Base-by-base conservation (phyloP, 352 stramenopile genomes). In the Elongisporangium anandrum region DNA sequence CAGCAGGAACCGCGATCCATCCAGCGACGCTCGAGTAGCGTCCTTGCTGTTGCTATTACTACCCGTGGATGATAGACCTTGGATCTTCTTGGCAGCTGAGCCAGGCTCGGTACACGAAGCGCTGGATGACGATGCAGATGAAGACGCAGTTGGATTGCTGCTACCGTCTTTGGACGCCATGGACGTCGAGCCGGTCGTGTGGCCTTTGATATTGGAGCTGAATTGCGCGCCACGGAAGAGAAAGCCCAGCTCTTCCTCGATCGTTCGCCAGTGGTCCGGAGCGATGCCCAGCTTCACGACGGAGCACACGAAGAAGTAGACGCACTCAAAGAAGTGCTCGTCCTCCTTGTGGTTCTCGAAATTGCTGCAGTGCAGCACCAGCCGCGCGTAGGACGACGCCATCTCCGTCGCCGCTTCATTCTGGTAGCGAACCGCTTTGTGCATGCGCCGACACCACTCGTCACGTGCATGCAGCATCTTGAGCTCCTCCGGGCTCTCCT, bases 331-430 rank as follows among this genome's bases (percentile, higher is more conserved):
- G 64, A 92, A 90, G 47, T 66, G 72, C 58, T 90, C 73, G 72
- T 94, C 84, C 50, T 94, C 78, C 60, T 90, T 90, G 66, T 91
- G 79, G 52, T 85, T 84, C 67, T 93, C 82, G 56, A 81, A 88
- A 64, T 90, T 94, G 75, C 80, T 94, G 69, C 81, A 91, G 57
- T 92, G 77, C 4, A 94, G 73, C 41, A 92, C 75, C 17, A 94
- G 51, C 7, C 84, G 80, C 10, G 84, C 81, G 54, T 90, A 92
- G 0, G 74, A 67, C 2, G 76, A 67, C 9, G 77, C 75, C 57
- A 92, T 75, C 21, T 68, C 65, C 3, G 56, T 68, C 3, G 66
- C 66, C 57, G 29, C 5, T 41, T 41, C 29, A 8, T 41, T 41
- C 29, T 41, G 29, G 29, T 41, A 41, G 29, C 29, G 29, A 8